Conservation (phyloP, 1,284 basidiomycete species). For the Ustilago xerochloae region DNA sequence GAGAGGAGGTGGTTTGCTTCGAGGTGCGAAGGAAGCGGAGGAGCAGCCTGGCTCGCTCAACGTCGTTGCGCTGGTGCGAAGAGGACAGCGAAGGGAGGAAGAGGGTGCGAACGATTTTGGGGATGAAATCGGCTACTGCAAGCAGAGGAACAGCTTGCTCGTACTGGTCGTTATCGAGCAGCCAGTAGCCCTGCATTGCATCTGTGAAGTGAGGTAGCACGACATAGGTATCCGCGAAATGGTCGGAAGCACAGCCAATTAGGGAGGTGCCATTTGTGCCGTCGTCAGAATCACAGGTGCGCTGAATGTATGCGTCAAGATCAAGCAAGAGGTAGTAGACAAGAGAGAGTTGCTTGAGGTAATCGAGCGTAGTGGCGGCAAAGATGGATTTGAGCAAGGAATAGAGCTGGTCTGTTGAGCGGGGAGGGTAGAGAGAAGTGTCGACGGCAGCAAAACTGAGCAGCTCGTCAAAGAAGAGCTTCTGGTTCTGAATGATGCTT, state of each 20-base stretch:
- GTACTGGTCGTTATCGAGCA: slow-evolving; percentile 50
- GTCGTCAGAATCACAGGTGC: neutral
- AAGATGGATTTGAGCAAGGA: slow-evolving; percentile 39
- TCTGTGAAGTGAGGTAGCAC: slow-evolving; percentile 47
- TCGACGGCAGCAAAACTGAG: slow-evolving; percentile 41
- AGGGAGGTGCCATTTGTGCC: neutral
- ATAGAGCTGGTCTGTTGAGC: slow-evolving; percentile 23
- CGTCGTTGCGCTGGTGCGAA: slow-evolving; percentile 20
- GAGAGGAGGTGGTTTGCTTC: slow-evolving; percentile 32
- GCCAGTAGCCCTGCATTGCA: slow-evolving; percentile 55
- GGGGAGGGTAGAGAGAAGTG: slow-evolving; percentile 35
- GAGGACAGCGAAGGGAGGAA: slow-evolving; percentile 17
- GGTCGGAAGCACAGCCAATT: slow-evolving; percentile 22
- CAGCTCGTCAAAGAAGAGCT: slow-evolving; percentile 53
- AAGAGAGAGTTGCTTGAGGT: slow-evolving; percentile 46
- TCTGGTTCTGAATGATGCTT: slow-evolving; percentile 7
- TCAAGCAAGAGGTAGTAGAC: slow-evolving; percentile 54
- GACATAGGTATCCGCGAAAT: slow-evolving; percentile 44
- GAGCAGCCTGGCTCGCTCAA: slow-evolving; percentile 37
- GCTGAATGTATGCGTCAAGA: slow-evolving; percentile 23
- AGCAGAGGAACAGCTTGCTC: slow-evolving; percentile 41
- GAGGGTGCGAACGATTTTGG: slow-evolving; percentile 46
- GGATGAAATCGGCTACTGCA: slow-evolving; percentile 45
- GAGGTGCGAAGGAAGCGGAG: slow-evolving; percentile 48
- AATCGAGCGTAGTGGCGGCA: slow-evolving; percentile 35